Conservation (phyloP, 2,329 filamentous ascomycete species). For the Alternaria dauci region DNA sequence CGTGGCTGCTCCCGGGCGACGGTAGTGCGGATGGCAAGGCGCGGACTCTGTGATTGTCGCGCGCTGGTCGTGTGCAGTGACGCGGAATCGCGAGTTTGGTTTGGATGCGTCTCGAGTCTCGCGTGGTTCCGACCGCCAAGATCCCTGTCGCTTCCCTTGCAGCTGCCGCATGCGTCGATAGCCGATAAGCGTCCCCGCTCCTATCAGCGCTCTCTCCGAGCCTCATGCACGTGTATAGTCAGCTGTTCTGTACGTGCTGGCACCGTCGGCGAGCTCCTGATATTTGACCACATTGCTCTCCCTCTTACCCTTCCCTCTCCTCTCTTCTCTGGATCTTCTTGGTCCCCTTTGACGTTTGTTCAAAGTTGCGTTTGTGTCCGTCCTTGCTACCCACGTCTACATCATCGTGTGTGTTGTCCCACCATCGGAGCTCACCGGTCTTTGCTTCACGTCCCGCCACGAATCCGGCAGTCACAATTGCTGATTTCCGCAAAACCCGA, state of each 20-base stretch:
- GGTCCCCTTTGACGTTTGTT: conserved; percentile 12
- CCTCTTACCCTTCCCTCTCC: conserved; percentile 16
- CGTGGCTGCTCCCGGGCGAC: neutral
- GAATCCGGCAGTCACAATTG: conserved; percentile 6
- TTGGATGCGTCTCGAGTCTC: conserved; percentile 12
- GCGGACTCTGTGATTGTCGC: neutral
- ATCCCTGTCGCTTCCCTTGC: conserved; percentile 28
- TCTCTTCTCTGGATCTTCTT: conserved; percentile 22
- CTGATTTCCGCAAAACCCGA: neutral
- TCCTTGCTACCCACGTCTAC: conserved; percentile 8
- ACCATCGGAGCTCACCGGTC: conserved; percentile 19
- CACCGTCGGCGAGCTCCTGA: conserved; percentile 23
- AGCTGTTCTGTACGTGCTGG: conserved; percentile 22
- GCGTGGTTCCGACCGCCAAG: conserved; percentile 37
- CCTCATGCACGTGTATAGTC: conserved; percentile 27
- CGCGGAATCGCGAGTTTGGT: conserved; percentile 19
- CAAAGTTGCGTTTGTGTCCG: conserved; percentile 19
- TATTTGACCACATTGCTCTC: conserved; percentile 24
- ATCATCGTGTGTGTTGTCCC: conserved; percentile 7
- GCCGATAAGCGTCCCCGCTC: conserved; percentile 42
- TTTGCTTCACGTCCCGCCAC: conserved; percentile 21
- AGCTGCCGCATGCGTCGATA: conserved; percentile 36
- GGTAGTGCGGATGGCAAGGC: neutral
- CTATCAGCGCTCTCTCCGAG: conserved; percentile 33
- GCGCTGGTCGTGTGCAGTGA: conserved; percentile 16